phyloP scores from a whole-genome alignment of 164 flowering plant species.

The Euptelea pleiosperma region DNA sequence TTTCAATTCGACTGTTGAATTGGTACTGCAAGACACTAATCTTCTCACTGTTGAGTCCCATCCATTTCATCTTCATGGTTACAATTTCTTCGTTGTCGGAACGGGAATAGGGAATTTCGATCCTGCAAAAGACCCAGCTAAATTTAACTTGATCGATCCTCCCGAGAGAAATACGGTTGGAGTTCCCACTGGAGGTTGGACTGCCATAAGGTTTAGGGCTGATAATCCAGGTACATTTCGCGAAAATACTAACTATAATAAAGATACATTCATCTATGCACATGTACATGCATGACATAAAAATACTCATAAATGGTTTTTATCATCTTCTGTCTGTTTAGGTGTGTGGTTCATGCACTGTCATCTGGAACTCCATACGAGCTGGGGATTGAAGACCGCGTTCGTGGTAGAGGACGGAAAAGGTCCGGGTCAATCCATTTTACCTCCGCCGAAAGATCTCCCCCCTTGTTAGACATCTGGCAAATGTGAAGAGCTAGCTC shows the following conservation, averaged over 20 bases:
- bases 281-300: too few relatives aligned
- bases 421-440: constrained; percentile 29
- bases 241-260: too few relatives aligned
- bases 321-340: constrained; percentile 2
- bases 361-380: constrained; percentile 58
- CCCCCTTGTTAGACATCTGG: constrained; percentile 39
- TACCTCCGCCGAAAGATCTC: constrained; percentile 61
- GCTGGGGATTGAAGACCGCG: constrained; percentile 57
- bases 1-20: constrained; percentile 40
- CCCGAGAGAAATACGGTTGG: constrained; percentile 58
- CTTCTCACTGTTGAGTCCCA: constrained; percentile 41
- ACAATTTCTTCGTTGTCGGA: constrained; percentile 45
- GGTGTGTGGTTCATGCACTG: too few relatives aligned
- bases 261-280: too few relatives aligned
- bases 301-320: too few relatives aligned
- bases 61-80: constrained; percentile 52
- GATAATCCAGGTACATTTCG: constrained; percentile 75
- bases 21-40: constrained; percentile 45
- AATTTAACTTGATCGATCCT: constrained; percentile 57
- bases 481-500: not conserved
- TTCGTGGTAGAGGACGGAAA: constrained; percentile 54
- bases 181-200: constrained; percentile 68
- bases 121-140: constrained; percentile 35
- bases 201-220: constrained; percentile 55
- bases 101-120: constrained; percentile 42